Base-by-base conservation (phyloP, 768 basidiomycete genomes). In the Podaxis rugospora region DNA sequence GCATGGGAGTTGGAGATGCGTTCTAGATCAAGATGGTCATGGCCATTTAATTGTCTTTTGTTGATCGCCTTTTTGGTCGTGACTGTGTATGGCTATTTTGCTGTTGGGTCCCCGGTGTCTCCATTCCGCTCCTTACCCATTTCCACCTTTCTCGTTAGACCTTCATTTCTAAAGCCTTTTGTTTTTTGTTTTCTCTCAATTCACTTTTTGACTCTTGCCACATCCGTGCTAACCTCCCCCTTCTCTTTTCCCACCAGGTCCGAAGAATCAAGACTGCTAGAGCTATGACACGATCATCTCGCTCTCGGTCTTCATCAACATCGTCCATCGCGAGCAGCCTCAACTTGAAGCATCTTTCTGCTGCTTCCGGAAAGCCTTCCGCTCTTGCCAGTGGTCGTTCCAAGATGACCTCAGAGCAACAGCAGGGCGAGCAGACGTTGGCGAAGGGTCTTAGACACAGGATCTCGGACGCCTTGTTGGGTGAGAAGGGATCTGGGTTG, bases 191-290 rank as follows among this genome's bases (percentile, higher is more conserved):
- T 59, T 35, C 37, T 56, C 32, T 9, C 2, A 32, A 13, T 62
- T 57, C 36, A 46, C 23, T 39, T 51, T 21, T 62, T 40, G 23
- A 42, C 39, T 9, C 57, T 32, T 61, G 16, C 16, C 44, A 37
- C 35, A 27, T 46, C 57, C 36, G 18, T 35, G 50, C 60, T 66
- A 32, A 66, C 60, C 46, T 61, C 25, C 44, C 44, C 13, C 54
- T 63, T 52, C 16, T 59, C 40, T 16, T 47, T 51, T 64, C 39
- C 55, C 39, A 53, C 23, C 67, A 89, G 87, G 89, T 91, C 59
- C 84, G 85, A 61, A 82, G 89, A 52, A 88, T 92, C 67, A 84
- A 83, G 70, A 80, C 81, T 35, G 83, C 84, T 21, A 83, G 86
- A 11, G 80, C 77, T 10, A 65, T 75, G 37, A 72, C 74, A 5